A percentile compares a stretch with the other conserved stretches of the same genome.
Conservation (phyloP, 2,329 filamentous ascomycete genomes). For the Monosporascus sp. region DNA sequence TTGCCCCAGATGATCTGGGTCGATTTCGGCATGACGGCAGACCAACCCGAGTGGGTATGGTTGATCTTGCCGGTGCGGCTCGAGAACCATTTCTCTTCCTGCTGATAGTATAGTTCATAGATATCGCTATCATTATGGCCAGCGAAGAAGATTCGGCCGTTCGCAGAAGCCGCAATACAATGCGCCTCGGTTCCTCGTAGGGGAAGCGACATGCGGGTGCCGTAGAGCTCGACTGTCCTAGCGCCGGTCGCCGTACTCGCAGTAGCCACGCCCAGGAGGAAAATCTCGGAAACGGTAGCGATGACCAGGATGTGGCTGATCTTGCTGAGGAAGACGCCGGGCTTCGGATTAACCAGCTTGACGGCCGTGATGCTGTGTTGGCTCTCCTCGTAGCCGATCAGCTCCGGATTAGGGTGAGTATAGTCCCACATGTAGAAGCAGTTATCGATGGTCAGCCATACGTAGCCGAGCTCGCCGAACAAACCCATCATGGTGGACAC, state of each 20-base stretch:
- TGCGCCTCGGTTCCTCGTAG: conserved; percentile 72
- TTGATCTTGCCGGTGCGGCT: conserved; percentile 83
- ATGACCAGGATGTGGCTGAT: conserved; percentile 89
- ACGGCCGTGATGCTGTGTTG: conserved; percentile 85
- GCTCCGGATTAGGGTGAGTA: conserved; percentile 81
- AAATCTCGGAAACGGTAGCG: conserved; percentile 78
- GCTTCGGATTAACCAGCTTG: conserved; percentile 76
- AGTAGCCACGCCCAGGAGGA: conserved; percentile 78
- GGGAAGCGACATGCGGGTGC: conserved; percentile 78
- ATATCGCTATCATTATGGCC: conserved; percentile 78
- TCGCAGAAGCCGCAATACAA: conserved; percentile 73
- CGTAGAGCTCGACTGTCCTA: conserved; percentile 72
- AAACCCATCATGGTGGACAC: conserved; percentile 91
- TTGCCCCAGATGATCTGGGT: conserved; percentile 45
- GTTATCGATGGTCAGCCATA: conserved; percentile 94
- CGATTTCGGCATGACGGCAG: conserved; percentile 54
- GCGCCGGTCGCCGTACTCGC: conserved; percentile 62
- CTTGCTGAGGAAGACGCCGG: conserved; percentile 77
- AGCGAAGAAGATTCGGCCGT: conserved; percentile 89
- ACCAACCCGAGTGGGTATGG: conserved; percentile 72
- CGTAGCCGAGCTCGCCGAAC: conserved; percentile 90
- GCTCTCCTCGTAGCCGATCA: conserved; percentile 89
- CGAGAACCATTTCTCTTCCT: conserved; percentile 95
- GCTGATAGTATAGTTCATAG: conserved; percentile 91
- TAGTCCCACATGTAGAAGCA: conserved; percentile 98